Evolutionary conservation across 139 green algal genomes (phyloP).

Genomic region (Chlamydomonas asymmetrica): DNA sequence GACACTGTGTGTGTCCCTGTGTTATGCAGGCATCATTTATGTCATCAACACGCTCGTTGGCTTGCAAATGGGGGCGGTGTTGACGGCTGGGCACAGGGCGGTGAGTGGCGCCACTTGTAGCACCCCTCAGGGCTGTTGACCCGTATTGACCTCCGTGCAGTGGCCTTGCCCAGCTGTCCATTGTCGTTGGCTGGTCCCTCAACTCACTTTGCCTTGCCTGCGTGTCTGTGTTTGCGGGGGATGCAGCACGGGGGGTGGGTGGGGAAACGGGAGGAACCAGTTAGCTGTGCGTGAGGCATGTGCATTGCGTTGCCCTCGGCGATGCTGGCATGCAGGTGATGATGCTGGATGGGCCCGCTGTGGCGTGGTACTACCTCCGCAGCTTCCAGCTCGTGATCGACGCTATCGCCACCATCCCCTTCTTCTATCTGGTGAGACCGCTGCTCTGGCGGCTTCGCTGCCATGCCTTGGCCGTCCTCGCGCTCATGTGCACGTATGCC

Average conservation of each 20-base stretch:
- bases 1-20: background rate
- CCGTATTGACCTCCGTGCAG: too few relatives aligned
- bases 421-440: slow-evolving; percentile 29
- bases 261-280: too few relatives aligned
- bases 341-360: slow-evolving; percentile 1
- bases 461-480: background rate
- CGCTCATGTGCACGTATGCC: background rate
- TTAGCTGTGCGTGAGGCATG: too few relatives aligned
- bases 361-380: slow-evolving; percentile 10
- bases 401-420: slow-evolving; percentile 18
- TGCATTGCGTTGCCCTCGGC: too few relatives aligned
- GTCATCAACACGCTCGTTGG: slow-evolving; percentile 22
- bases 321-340: too few relatives aligned
- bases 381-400: slow-evolving; percentile 24
- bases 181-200: too few relatives aligned
- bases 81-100: background rate
- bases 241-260: too few relatives aligned
- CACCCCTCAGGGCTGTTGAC: too few relatives aligned
- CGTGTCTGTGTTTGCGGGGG: too few relatives aligned
- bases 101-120: too few relatives aligned
- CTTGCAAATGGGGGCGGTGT: slow-evolving; percentile 15
- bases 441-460: background rate
- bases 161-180: too few relatives aligned
- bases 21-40: slow-evolving; percentile 21
- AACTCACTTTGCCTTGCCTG: too few relatives aligned